Evolutionary conservation across 345 rosid genomes (phyloP), one percentile per base, ranked within the genome.

Genomic region (Melastoma malabathricum): DNA sequence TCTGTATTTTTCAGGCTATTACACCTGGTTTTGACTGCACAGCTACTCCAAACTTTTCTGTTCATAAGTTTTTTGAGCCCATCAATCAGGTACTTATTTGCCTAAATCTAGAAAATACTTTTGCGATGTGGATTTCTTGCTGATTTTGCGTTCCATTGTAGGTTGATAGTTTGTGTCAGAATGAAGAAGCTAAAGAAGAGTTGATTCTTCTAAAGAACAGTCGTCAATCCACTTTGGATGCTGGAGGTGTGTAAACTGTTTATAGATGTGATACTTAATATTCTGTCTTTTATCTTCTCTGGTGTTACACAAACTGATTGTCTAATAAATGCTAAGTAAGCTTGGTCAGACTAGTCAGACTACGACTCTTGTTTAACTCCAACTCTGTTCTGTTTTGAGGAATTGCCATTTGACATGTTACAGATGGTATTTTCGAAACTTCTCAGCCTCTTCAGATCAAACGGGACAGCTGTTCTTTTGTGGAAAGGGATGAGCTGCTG

Each of bases 401-500:
- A 22, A 2, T 31, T 31, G 38, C 13, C 15, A 18, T 12, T 17
- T 44, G 38, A 15, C 13, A 13, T 45, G 10, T 44, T 15, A 15
- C 14, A 18, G 46, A 8, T 43, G 48, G 5, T 22, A 16, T 18
- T 15, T 27, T 44, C 6, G 16, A 44, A 13, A 31, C 46, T 50
- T 62, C 64, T 60, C 52, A 29, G 43, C 47, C 65, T 15, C 18
- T 8, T 51, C 38, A 17, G 47, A 51, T 20, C 13, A 55, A 55
- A 9, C 15, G 50, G n/a, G 52, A 50, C 38, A 51, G 50, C 63
- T 47, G 57, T 34, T 43, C 64, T 0, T 46, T 51, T 19, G 58
- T 54, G 13, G 64, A 46, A 50, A 54, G 57, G 12, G 57, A 45
- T 61, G 63, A 39, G 43, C 55, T 50, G 27, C 58, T 45, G 14